Base-by-base conservation (phyloP, 129 eudicot species). In the Calendula officinalis region DNA sequence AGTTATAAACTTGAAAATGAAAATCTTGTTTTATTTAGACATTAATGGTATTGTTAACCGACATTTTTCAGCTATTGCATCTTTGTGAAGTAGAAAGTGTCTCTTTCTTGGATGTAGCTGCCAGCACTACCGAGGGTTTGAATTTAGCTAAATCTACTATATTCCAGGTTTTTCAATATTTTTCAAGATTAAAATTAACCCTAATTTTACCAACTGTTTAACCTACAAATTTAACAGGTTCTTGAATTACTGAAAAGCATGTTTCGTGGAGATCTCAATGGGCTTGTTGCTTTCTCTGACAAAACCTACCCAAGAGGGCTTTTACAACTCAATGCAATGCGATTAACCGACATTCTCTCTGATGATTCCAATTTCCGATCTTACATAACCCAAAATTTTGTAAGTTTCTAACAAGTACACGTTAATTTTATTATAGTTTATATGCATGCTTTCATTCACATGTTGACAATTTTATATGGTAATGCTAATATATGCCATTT, bases 361-460 rank as follows among this genome's bases (percentile, higher is more conserved):
- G 99, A 94, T 80, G 99, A 94, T 78, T 88, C 99, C 32, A 94
- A 94, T 74, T 94, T 94, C 64, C 86, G 97, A 66, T 78, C 94
- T 34, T 86, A 75, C 77, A 78, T 94, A 66, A 94, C 86, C 58
- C 39, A 54, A 50, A 64, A 94, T 80, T 86, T 86, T 76, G 99
- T 94, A 78, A 81, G 97, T 60, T 75, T 55, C 62, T 8, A 17
- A 36, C 70, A n/a, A 44, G 40, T 65, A 22, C 49, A 13, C 54
- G 11, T 42, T 44, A 58, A 27, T 11, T 7, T 58, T 14, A 22
- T 56, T 53, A 42, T 14, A 5, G 4, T 55, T 48, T 35, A 37
- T 55, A 7, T 42, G 56, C 49, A 50, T 72, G 60, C 67, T 37
- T 51, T 47, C 8, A 22, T 38, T 58, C 30, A 3, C 30, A 50